phyloP scores from a whole-genome alignment of 495 filamentous ascomycete species.

The Aspergillus coremiiformis region DNA sequence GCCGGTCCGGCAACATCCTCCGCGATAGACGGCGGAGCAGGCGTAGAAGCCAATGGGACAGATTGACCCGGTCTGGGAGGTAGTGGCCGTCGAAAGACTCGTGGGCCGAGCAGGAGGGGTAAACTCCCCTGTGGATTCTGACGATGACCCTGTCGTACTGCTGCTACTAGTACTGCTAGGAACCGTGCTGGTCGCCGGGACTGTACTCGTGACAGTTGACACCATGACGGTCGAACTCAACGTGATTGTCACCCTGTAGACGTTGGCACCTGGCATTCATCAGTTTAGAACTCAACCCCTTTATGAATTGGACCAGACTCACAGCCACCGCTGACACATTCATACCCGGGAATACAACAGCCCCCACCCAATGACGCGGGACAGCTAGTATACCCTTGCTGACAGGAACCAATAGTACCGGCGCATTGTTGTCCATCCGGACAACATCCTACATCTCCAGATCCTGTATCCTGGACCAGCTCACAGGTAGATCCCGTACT shows the following conservation, averaged over 20 bases:
- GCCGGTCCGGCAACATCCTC: constrained; percentile 75
- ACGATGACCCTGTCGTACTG: constrained; percentile 13
- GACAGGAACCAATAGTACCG: constrained; percentile 56
- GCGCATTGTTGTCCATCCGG: constrained; percentile 61
- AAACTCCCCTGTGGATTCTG: constrained; percentile 22
- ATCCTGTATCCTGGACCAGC: constrained; percentile 61
- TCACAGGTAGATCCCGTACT: constrained; percentile 57
- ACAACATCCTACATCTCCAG: constrained; percentile 82
- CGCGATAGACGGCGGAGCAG: constrained; percentile 56
- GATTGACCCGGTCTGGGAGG: constrained; percentile 31
- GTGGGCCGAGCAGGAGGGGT: constrained; percentile 46
- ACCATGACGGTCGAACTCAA: constrained; percentile 36
- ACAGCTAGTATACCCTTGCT: constrained; percentile 59
- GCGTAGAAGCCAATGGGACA: constrained; percentile 74
- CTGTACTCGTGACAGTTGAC: constrained; percentile 36
- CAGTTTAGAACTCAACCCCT: constrained; percentile 4
- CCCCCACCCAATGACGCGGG: constrained; percentile 65
- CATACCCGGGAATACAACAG: constrained; percentile 77
- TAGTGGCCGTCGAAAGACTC: constrained; percentile 27
- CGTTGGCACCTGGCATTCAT: constrained; percentile 31
- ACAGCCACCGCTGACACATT: constrained; percentile 78
- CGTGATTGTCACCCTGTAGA: constrained; percentile 42
- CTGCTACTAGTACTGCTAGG: constrained; percentile 21
- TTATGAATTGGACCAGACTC: constrained; percentile 25
- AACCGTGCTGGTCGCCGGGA: constrained; percentile 22